These are phyloP conservation scores for Neospora caninum DNA, from an alignment of 169 alveolate genomes.

Conservation along the genomic window DNA sequence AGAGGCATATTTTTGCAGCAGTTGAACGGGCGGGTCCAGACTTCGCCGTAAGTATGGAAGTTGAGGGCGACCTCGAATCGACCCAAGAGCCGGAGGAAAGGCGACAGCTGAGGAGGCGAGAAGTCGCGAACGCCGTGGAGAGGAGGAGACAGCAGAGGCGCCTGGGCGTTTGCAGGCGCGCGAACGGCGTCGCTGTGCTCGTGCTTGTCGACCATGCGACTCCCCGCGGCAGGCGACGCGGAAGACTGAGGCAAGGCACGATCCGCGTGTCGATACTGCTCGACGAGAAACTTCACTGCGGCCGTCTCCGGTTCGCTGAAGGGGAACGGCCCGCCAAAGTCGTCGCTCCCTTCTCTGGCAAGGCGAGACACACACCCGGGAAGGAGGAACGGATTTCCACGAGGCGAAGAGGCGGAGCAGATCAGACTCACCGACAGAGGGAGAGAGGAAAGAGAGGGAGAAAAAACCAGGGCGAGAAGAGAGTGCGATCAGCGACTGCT, in stretches of 20 bases:
- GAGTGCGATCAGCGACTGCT: no score
- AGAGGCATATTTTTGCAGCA: constrained; percentile 67
- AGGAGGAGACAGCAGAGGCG: no score
- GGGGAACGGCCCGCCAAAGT: constrained; percentile 68
- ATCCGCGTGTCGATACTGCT: neutral
- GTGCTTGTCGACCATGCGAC: no score
- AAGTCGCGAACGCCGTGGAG: neutral
- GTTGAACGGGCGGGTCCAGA: constrained; percentile 73
- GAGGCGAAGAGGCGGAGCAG: no score
- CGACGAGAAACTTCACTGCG: constrained; percentile 42
- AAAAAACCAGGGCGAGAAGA: no score
- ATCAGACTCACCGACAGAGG: no score
- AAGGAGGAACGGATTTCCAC: no score
- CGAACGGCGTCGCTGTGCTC: no score
- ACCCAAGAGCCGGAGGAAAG: neutral
- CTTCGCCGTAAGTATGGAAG: constrained; percentile 72
- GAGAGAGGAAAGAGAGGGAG: no score
- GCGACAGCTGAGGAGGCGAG: neutral
- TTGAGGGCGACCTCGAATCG: constrained; percentile 53
- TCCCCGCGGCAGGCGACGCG: neutral
- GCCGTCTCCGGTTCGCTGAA: constrained; percentile 76
- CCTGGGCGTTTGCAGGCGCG: no score
- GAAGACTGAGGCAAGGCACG: neutral
- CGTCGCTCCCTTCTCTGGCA: constrained; percentile 47
- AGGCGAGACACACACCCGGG: neutral